These are phyloP conservation scores for Dactylonectria estremocensis DNA, from an alignment of 2,329 filamentous ascomycete genomes.

Conservation along the genomic window DNA sequence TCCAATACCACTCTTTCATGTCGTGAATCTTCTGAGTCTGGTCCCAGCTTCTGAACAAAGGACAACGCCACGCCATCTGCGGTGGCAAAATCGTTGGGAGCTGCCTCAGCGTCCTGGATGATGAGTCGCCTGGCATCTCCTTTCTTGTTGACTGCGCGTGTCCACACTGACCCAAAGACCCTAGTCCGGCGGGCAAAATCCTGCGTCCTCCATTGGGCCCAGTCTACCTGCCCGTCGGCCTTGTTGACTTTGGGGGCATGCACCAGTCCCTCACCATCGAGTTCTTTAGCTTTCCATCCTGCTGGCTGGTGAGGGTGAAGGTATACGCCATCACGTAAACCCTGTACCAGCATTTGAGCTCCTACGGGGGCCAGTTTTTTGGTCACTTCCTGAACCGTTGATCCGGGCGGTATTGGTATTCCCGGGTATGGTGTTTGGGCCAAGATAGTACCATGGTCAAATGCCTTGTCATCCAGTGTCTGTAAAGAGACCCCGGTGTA, in stretches of 20 bases:
- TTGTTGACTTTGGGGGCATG: constrained; percentile 83
- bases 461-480: constrained; percentile 82
- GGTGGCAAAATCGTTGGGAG: constrained; percentile 10
- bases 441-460: constrained; percentile 86
- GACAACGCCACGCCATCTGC: constrained; percentile 20
- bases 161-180: constrained; percentile 80
- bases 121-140: constrained; percentile 56
- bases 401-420: constrained; percentile 63
- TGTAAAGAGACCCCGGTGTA: constrained; percentile 87
- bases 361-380: constrained; percentile 74
- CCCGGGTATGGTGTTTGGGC: constrained; percentile 76
- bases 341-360: constrained; percentile 78
- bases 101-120: constrained; percentile 54
- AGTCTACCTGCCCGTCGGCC: constrained; percentile 74
- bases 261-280: constrained; percentile 38
- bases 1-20: constrained; percentile 23
- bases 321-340: constrained; percentile 75
- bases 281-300: constrained; percentile 46
- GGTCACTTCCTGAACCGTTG: constrained; percentile 59
- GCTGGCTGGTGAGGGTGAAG: constrained; percentile 70
- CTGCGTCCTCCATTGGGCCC: constrained; percentile 65
- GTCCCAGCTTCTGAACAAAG: constrained; percentile 36
- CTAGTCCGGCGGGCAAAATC: constrained; percentile 70
- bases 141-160: constrained; percentile 49
- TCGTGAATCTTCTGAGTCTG: constrained; percentile 4